Percentiles rank a stretch among this genome's conserved stretches.
phyloP scores from a whole-genome alignment of 1,284 basidiomycete species.

The Taiwanofungus camphoratus region DNA sequence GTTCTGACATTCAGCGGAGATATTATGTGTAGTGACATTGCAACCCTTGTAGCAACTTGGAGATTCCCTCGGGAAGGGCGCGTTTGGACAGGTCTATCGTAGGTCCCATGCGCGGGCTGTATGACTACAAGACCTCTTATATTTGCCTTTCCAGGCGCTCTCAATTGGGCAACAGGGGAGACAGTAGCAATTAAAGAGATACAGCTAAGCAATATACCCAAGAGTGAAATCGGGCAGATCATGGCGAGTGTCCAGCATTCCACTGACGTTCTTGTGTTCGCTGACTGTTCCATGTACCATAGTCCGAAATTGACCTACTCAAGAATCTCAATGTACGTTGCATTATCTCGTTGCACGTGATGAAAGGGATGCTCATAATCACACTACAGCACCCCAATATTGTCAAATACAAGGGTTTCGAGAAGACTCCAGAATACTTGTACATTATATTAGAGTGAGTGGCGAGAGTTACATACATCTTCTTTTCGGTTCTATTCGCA shows the following conservation, averaged over 20 bases:
- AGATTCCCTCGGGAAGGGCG: conserved; percentile 90
- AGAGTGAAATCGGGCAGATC: conserved; percentile 90
- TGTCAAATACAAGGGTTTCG: conserved; percentile 98
- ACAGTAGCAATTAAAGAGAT: conserved; percentile 96
- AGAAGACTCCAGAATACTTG: conserved; percentile 89
- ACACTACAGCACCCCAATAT: conserved; percentile 78
- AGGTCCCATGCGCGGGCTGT: conserved; percentile 29
- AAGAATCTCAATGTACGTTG: conserved; percentile 86
- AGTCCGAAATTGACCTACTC: conserved; percentile 96
- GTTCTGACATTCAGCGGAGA: not conserved
- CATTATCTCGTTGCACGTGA: not conserved
- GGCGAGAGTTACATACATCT: not conserved
- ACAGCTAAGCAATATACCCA: conserved; percentile 88
- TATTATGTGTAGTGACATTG: not conserved
- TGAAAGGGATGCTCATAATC: not conserved
- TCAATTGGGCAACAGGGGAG: conserved; percentile 96
- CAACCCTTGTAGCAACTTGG: conserved; percentile 74
- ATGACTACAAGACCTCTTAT: conserved; percentile 1
- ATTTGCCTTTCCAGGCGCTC: conserved; percentile 52
- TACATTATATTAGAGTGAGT: conserved; percentile 92
- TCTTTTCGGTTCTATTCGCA: conserved; percentile 3
- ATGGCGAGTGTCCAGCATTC: conserved; percentile 60
- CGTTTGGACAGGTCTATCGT: conserved; percentile 94
- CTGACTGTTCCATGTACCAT: conserved; percentile 4
- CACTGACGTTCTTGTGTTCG: conserved; percentile 9